Conservation (phyloP, 108 stramenopile species). For the Skeletonema menzelii region DNA sequence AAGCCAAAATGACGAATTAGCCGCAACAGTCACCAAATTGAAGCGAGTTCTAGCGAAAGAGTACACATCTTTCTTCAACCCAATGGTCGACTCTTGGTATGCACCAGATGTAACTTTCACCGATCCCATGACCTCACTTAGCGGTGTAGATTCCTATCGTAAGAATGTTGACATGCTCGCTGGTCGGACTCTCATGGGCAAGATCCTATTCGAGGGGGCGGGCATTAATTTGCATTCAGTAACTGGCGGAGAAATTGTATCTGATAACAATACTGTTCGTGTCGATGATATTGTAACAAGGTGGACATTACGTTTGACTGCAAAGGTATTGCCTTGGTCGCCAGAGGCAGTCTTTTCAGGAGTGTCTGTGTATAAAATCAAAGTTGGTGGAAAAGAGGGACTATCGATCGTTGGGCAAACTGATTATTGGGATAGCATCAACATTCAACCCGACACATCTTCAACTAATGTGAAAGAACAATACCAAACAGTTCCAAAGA, state of each 20-base stretch:
- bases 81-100: conserved; percentile 89
- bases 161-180: conserved; percentile 95
- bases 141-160: conserved; percentile 84
- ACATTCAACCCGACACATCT: conserved; percentile 48
- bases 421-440: conserved; percentile 97
- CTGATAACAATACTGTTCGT: conserved; percentile 4
- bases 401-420: conserved; percentile 71
- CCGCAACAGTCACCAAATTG: conserved; percentile 41
- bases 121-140: conserved; percentile 87
- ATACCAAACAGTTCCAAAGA: conserved; percentile 69
- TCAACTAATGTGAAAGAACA: conserved; percentile 18
- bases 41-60: conserved; percentile 79
- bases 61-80: conserved; percentile 92
- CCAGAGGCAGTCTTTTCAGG: conserved; percentile 93
- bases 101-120: conserved; percentile 68
- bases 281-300: conserved; percentile 78
- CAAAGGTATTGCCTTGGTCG: conserved; percentile 87
- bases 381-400: conserved; percentile 54
- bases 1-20: background rate
- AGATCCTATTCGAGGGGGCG: conserved; percentile 86
- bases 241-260: conserved; percentile 63
- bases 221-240: conserved; percentile 88
- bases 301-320: conserved; percentile 90
- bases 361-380: conserved; percentile 87
- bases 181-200: conserved; percentile 80